Evolutionary conservation across 768 basidiomycete species (phyloP).

Genomic region (Trametes cingulata): DNA sequence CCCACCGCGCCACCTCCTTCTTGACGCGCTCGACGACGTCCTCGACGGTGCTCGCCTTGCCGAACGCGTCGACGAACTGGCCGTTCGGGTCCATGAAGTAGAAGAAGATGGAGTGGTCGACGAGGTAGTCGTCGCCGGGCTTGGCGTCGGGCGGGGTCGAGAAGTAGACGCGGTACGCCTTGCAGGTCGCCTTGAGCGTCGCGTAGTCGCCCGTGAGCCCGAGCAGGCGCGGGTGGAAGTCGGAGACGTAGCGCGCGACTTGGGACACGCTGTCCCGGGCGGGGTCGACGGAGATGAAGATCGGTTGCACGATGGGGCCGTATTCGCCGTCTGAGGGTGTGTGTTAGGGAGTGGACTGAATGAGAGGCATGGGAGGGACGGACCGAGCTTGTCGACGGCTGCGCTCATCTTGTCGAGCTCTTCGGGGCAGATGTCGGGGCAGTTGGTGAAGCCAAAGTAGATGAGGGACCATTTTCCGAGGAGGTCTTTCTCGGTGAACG

Average conservation of each 20-base stretch:
- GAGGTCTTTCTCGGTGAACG: slow-evolving; percentile 83
- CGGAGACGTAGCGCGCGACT: slow-evolving; percentile 65
- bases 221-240: slow-evolving; percentile 90
- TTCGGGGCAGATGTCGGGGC: slow-evolving; percentile 98
- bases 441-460: slow-evolving; percentile 99
- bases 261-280: slow-evolving; percentile 75
- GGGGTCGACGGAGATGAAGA: slow-evolving; percentile 97
- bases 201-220: slow-evolving; percentile 89
- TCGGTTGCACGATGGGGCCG: slow-evolving; percentile 75
- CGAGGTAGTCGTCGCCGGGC: slow-evolving; percentile 91
- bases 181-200: slow-evolving; percentile 84
- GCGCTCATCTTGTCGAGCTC: slow-evolving; percentile 93
- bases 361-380: slow-evolving; percentile 29
- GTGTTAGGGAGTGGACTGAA: neutral
- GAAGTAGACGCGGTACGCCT: slow-evolving; percentile 97
- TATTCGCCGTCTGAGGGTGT: slow-evolving; percentile 58
- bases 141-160: slow-evolving; percentile 90
- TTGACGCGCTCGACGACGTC: slow-evolving; percentile 67
- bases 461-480: slow-evolving; percentile 89
- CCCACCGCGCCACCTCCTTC: slow-evolving; percentile 49
- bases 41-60: slow-evolving; percentile 70
- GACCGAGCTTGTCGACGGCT: slow-evolving; percentile 73
- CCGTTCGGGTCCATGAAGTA: slow-evolving; percentile 98
- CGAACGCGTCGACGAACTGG: slow-evolving; percentile 95
- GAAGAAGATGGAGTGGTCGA: slow-evolving; percentile 96